Percentiles rank a stretch among this genome's conserved stretches.
These are phyloP conservation scores for Mycena floridula DNA, from an alignment of 768 basidiomycete species.

Conservation along the genomic window DNA sequence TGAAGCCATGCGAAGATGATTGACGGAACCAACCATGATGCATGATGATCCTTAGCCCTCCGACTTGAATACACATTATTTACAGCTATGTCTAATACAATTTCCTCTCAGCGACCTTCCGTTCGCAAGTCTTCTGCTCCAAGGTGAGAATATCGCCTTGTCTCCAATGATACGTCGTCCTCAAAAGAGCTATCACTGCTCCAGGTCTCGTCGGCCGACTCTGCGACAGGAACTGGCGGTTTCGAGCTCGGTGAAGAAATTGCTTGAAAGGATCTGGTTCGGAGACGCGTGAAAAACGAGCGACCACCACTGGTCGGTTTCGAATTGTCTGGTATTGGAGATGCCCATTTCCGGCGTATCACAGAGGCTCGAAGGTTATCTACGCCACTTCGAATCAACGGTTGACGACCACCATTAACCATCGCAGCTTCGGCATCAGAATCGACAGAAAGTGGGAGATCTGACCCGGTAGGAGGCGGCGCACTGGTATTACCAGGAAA, in stretches of 20 bases:
- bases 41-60: too few species aligned
- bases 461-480: slow-evolving; percentile 34
- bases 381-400: slow-evolving; percentile 34
- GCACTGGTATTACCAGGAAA: slow-evolving; percentile 12
- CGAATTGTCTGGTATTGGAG: background rate
- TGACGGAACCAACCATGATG: too few species aligned
- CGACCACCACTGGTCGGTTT: background rate
- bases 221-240: background rate
- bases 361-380: background rate
- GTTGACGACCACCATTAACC: slow-evolving; percentile 46
- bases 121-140: too few species aligned
- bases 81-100: too few species aligned
- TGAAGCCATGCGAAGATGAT: slow-evolving; percentile 55
- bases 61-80: too few species aligned
- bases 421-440: slow-evolving; percentile 77
- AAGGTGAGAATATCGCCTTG: too few species aligned
- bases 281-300: slow-evolving; percentile 35
- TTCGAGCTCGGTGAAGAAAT: slow-evolving; percentile 11
- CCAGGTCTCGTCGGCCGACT: slow-evolving; percentile 29
- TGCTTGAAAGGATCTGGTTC: slow-evolving; percentile 38
- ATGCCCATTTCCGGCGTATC: background rate
- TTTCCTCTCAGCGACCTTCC: too few species aligned
- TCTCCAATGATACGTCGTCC: too few species aligned
- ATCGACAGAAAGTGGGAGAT: slow-evolving; percentile 64
- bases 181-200: slow-evolving; percentile 60